Evolutionary conservation across 75 land plant genomes (phyloP), one percentile per base, ranked within the genome.

Genomic region (Selaginella tamariscina): DNA sequence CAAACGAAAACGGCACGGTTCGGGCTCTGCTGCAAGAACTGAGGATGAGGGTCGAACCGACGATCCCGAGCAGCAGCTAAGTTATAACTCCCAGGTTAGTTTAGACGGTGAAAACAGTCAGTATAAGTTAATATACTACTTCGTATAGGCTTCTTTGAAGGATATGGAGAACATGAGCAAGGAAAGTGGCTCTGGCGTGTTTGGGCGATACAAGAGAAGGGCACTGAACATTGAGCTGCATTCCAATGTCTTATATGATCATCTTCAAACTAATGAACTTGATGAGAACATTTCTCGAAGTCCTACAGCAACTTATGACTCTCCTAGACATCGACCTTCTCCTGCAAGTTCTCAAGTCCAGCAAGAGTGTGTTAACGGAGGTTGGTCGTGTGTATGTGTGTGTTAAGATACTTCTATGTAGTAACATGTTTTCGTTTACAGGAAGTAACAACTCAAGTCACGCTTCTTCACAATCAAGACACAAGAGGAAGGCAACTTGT

Each of bases 231-330:
- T 68, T 9, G 70, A 68, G 26, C 55, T 68, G 56, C 70, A 68
- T 26, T 68, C 70, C n/a, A 68, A 68, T 27, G 56, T 68, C 24
- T 31, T 68, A 28, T 68, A 68, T 54, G 70, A 68, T 1, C 70
- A 39, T 54, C 49, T 5, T 39, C 49, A 39, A 39, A 15, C 5
- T 39, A 15, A 5, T 39, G 49, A 39, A 5, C 49, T 39, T 5
- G 49, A 15, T 5, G 49, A 39, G 11, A 15, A 5, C 49, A 5
- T 5, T 15, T 39, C 49, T 39, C 49, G 15, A 39, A 39, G 49
- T 15, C 49, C n/a, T n/a, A n/a, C 49, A 39, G 49, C 49, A 15
- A 39, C 49, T 39, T 39, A 39, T 15, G 49, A 39, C 11, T 39
- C 49, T 39, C 49, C 49, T 39, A n/a, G n/a, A n/a, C 49, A 39